A percentile compares a stretch with the other conserved stretches of the same genome.
Conservation (phyloP, 257 asterid genomes). For the Petrea volubilis region DNA sequence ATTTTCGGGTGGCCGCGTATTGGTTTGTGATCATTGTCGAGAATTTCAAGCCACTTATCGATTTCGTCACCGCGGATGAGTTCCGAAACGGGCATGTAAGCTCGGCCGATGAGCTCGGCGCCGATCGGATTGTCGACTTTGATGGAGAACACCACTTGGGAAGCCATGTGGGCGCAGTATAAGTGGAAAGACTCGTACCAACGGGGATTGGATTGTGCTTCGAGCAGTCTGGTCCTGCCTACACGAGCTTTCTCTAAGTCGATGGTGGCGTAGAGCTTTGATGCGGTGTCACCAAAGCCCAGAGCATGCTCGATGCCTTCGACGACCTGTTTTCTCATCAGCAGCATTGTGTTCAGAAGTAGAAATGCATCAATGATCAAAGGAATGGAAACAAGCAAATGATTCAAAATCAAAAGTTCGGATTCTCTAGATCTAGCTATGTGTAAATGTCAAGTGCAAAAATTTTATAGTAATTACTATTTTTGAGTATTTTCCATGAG, state of each 20-base stretch:
- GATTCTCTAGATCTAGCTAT: too few relatives aligned
- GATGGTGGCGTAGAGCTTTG: slow-evolving; percentile 58
- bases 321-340: slow-evolving; percentile 34
- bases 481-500: too few relatives aligned
- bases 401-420: neutral
- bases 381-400: neutral
- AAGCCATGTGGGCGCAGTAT: slow-evolving; percentile 51
- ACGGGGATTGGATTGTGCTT: slow-evolving; percentile 31
- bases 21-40: slow-evolving; percentile 24
- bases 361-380: neutral
- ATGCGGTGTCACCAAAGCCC: slow-evolving; percentile 43
- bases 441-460: too few relatives aligned
- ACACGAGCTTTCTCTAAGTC: slow-evolving; percentile 63
- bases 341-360: neutral
- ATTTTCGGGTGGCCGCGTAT: slow-evolving; percentile 42
- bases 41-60: slow-evolving; percentile 45
- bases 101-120: slow-evolving; percentile 43
- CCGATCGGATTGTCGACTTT: slow-evolving; percentile 46
- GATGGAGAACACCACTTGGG: slow-evolving; percentile 42
- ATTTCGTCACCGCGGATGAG: slow-evolving; percentile 35
- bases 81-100: slow-evolving; percentile 31
- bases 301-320: slow-evolving; percentile 52
- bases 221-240: slow-evolving; percentile 48
- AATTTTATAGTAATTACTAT: too few relatives aligned
- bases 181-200: slow-evolving; percentile 58